These are phyloP conservation scores for Aspergillus novofumigatus DNA, from an alignment of 2,329 filamentous ascomycete genomes.

Conservation along the genomic window DNA sequence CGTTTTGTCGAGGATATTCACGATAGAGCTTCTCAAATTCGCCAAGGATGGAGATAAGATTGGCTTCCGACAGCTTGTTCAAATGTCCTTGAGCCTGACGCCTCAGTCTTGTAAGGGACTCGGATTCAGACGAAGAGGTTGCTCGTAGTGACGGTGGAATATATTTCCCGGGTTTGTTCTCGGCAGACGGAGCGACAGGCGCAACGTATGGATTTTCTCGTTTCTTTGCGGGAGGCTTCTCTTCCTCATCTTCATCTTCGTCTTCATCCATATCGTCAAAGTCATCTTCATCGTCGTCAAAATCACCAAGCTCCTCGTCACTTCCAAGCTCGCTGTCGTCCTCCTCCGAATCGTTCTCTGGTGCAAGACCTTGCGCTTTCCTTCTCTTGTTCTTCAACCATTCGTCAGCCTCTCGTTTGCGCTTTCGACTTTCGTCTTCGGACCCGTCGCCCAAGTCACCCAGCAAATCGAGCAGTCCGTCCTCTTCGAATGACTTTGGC, in stretches of 20 bases:
- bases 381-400: conserved; percentile 57
- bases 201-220: conserved; percentile 87
- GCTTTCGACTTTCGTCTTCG: conserved; percentile 49
- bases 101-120: conserved; percentile 64
- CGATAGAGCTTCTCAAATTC: conserved; percentile 82
- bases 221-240: conserved; percentile 41
- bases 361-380: conserved; percentile 43
- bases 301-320: conserved; percentile 29
- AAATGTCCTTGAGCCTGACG: conserved; percentile 82
- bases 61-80: conserved; percentile 89
- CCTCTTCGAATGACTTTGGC: conserved; percentile 70
- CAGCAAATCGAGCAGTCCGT: conserved; percentile 76
- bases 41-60: conserved; percentile 75
- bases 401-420: conserved; percentile 60
- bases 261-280: conserved; percentile 24
- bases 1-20: conserved; percentile 78
- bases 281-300: conserved; percentile 24
- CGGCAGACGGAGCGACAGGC: conserved; percentile 50
- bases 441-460: conserved; percentile 59
- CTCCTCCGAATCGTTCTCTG: conserved; percentile 23
- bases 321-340: conserved; percentile 20
- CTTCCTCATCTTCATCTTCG: conserved; percentile 31
- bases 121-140: conserved; percentile 58
- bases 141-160: conserved; percentile 79
- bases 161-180: conserved; percentile 63